phyloP scores from a whole-genome alignment of 768 basidiomycete genomes.

The Tricholoma terreum region DNA sequence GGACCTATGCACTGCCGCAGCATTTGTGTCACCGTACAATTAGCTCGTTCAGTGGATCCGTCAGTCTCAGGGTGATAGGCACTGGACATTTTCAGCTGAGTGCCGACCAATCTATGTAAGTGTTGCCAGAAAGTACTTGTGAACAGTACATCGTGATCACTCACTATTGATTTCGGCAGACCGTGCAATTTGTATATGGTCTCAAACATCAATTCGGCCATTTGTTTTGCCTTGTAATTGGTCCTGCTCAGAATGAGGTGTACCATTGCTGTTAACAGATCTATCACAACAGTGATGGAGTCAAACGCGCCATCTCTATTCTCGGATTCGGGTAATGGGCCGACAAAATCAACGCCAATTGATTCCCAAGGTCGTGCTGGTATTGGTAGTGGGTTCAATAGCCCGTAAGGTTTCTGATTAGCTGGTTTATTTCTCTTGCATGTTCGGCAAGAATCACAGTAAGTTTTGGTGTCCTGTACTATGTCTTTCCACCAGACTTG shows the following conservation, averaged over 20 bases:
- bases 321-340: no score
- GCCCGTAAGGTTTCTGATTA: not conserved
- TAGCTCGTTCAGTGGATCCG: slow-evolving; percentile 31
- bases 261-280: slow-evolving; percentile 13
- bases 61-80: slow-evolving; percentile 14
- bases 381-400: no score
- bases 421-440: not conserved
- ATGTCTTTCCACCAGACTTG: slow-evolving; percentile 1
- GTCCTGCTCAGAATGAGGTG: slow-evolving; percentile 14
- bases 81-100: slow-evolving; percentile 26
- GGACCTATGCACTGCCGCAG: slow-evolving; percentile 20
- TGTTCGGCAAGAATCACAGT: not conserved
- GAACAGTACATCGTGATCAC: slow-evolving; percentile 20
- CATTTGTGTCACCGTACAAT: slow-evolving; percentile 29
- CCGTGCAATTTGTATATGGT: slow-evolving; percentile 27
- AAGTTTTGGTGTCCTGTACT: not conserved
- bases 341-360: no score
- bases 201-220: slow-evolving; percentile 20
- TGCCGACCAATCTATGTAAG: no score
- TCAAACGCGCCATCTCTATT: slow-evolving; percentile 13
- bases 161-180: slow-evolving; percentile 17
- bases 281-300: slow-evolving; percentile 19
- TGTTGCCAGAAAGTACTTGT: slow-evolving; percentile 8
- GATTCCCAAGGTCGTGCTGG: no score
- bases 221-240: slow-evolving; percentile 13